Evolutionary conservation across 164 flowering plant genomes (phyloP), one percentile per base, ranked within the genome.

Genomic region (Hamamelis virginiana): DNA sequence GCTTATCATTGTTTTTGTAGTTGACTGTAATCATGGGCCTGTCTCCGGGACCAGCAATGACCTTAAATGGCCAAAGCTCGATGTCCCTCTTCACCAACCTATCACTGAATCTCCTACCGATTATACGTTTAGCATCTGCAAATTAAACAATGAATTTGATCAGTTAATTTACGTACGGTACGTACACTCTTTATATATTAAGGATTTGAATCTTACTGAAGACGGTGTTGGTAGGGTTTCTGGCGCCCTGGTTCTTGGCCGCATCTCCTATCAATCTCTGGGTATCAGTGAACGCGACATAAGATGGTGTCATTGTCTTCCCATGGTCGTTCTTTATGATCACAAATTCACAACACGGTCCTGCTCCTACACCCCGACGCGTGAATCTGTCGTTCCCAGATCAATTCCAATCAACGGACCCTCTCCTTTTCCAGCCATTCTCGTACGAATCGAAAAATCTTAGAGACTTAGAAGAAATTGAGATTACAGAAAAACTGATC

Each of bases 1-100:
- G 81, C 78, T 75, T 80, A 68, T 78, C 81, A 51, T 80, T 81
- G 13, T 81, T 81, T 57, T 80, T 81, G 76, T 78, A 81, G 71
- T 46, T 55, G 43, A 81, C 84, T 1, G 43, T 69, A 52, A 81
- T 81, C 84, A 81, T 78, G 38, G 84, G 81, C 71, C 75, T 78
- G 69, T 78, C 81, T 21, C 69, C 78, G 1, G 81, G 66, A 25
- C 81, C 81, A 21, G 75, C 16, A 62, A 59, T 43, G 21, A 77
- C 75, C 80, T 77, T 80, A 62, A 80, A 80, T 1, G 83, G 79
- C 83, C 83, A 80, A 3, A 62, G 65, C 68, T 75, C 73, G 3
- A 76, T 71, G 21, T 80, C 83, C 28, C 81, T 56, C 69, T 80
- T 79, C 8, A 80, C 83, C 0, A 78, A 50, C 9, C 77, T 0